phyloP scores from a whole-genome alignment of 164 flowering plant genomes.

The Vitis amurensis region DNA sequence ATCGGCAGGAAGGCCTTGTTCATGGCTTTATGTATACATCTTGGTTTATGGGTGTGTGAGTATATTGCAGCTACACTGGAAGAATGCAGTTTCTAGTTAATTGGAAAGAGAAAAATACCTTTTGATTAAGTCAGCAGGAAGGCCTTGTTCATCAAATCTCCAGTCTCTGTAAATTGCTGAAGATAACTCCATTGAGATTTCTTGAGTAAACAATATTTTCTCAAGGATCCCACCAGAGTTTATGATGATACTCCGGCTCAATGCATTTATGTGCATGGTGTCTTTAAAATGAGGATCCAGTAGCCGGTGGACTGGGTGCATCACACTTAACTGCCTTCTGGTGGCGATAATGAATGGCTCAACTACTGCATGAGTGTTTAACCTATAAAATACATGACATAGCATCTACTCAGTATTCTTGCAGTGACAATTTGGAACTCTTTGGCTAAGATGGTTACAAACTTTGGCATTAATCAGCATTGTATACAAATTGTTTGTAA shows the following conservation, averaged over 20 bases:
- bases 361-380: conserved; percentile 57
- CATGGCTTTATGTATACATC: neutral
- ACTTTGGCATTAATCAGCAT: no score
- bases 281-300: conserved; percentile 70
- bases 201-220: conserved; percentile 43
- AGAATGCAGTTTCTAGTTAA: neutral
- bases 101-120: conserved; percentile 35
- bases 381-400: conserved; percentile 31
- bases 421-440: no score
- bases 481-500: no score
- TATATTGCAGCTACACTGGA: neutral
- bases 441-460: no score
- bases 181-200: conserved; percentile 52
- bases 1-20: no score
- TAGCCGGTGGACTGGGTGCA: conserved; percentile 69
- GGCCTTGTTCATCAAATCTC: conserved; percentile 62
- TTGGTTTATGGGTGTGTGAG: neutral
- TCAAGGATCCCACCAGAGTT: conserved; percentile 62
- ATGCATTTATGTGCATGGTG: conserved; percentile 73
- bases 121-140: conserved; percentile 67
- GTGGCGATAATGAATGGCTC: conserved; percentile 79
- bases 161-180: conserved; percentile 52
- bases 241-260: conserved; percentile 47
- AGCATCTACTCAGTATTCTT: neutral
- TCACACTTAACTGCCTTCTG: conserved; percentile 63